Evolutionary conservation across 164 flowering plant species (phyloP), one percentile per base, ranked within the genome.

Genomic region (Vitis rotundifolia): DNA sequence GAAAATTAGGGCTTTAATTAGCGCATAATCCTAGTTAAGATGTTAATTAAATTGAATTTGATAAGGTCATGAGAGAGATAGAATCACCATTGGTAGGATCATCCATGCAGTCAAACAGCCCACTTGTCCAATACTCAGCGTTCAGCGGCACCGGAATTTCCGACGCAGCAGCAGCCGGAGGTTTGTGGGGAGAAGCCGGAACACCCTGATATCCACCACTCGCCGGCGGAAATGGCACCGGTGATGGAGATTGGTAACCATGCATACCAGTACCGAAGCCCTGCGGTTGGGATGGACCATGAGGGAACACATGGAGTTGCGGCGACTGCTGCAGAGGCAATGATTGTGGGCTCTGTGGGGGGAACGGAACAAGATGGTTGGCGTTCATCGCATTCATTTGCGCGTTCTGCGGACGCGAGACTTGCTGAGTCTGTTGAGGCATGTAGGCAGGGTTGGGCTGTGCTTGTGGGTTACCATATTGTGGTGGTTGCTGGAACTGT

Each of bases 101-200:
- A 0, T 84, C 81, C 82, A 84, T 78, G 82, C 82, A 82, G 19
- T 78, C 84, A 54, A 80, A 84, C 0, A 84, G 68, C 11, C 81
- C 84, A 16, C 81, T 76, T 13, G 49, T 75, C 86, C 86, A 83
- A 6, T 13, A 37, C 49, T 28, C 59, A 1, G 63, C 16, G 51
- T 26, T 28, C 47, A n/a, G 47, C 16, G 8, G 47, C 49, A 59
- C 58, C 26, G 64, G 69, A 15, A 64, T 58, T 8, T 61, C 73
- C 5, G 47, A 44, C 5, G 63, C 63, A 10, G 48, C 48, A 10
- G 26, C 9, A n/a, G 16, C 9, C 61, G 9, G 12, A 10, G 61
- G 61, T 59, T 5, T n/a, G 26, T 59, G 28, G 9, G 61, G 61
- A 10, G 61, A 11, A 18, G 11, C 12, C 55, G 1, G 55, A 52